These are phyloP conservation scores for Chlorophyllum brunneum DNA, from an alignment of 768 basidiomycete species.

Conservation along the genomic window DNA sequence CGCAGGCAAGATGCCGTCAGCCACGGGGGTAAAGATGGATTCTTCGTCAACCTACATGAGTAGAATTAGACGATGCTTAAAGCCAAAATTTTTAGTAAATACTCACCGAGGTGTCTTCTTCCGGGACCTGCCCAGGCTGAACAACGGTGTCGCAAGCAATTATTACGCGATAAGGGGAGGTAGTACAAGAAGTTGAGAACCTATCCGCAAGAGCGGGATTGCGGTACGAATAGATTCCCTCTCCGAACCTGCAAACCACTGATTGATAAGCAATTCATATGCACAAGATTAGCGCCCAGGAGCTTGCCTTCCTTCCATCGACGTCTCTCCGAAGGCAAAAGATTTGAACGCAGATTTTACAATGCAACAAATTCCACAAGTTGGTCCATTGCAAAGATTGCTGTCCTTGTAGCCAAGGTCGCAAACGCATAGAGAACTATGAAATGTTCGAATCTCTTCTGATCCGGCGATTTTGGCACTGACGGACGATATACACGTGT, in stretches of 20 bases:
- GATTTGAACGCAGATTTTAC: slow-evolving; percentile 53
- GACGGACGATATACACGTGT: slow-evolving; percentile 10
- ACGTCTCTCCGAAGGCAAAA: slow-evolving; percentile 52
- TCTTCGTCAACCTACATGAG: slow-evolving; percentile 43
- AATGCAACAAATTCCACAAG: slow-evolving; percentile 63
- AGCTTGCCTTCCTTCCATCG: slow-evolving; percentile 50
- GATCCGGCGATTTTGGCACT: slow-evolving; percentile 33
- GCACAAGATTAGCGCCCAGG: neutral
- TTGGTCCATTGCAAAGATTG: slow-evolving; percentile 50
- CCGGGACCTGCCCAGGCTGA: slow-evolving; percentile 27
- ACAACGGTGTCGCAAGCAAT: slow-evolving; percentile 55
- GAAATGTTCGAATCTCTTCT: slow-evolving; percentile 55
- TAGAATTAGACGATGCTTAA: neutral
- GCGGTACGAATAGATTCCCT: slow-evolving; percentile 60
- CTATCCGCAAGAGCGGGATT: slow-evolving; percentile 56
- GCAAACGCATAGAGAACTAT: slow-evolving; percentile 65
- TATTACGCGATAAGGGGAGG: slow-evolving; percentile 64
- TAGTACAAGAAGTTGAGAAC: slow-evolving; percentile 62
- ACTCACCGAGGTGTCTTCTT: slow-evolving; percentile 24
- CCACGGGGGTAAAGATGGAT: slow-evolving; percentile 46
- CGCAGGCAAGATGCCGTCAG: slow-evolving; percentile 56
- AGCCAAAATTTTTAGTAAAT: neutral
- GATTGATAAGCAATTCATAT: neutral
- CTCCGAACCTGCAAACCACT: slow-evolving; percentile 42
- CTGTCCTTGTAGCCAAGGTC: slow-evolving; percentile 56